Base-by-base conservation (phyloP, 2,329 filamentous ascomycete species). In the Pseudogymnoascus sp. region DNA sequence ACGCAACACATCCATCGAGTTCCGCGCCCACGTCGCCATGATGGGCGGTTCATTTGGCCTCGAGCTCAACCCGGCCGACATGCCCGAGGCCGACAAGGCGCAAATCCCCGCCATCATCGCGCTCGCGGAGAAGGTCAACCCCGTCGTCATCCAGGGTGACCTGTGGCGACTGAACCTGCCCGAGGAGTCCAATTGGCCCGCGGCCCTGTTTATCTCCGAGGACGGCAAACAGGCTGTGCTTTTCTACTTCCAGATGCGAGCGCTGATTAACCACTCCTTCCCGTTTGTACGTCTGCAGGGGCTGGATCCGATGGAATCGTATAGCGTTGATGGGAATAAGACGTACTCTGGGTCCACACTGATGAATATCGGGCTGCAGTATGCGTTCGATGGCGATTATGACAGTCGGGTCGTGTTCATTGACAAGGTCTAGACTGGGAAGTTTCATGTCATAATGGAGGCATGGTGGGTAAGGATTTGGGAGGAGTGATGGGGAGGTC, bases 1-100 rank as follows among this genome's bases (percentile, higher is more conserved):
- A 0, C 82, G 85, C 18, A 81, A 78, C 1, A 81, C 81, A 1
- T 80, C 84, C 0, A 77, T 88, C 11, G 72, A 73, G 1, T 87
- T 88, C 75, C 83, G 86, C 36, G 84, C 82, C 0, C 85, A 87
- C 63, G 85, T 88, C 0, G 86, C 86, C 5, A 84, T 87, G 77
- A 87, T 87, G 85, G 86, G 86, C 63, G 85, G 85, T 1, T 86
- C 83, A 0, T 88, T 88, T 67, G 86, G 86, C 0, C 78, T 88
- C 10, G 85, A 88, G 70, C 78, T 88, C 6, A 79, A 87, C 69
- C 86, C 85, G 0, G 74, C 74, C 0, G 76, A 80, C 6, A 78
- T 86, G 5, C 73, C 73, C 0, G 75, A 75, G 0, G 79, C 80
- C 11, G 85, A 88, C n/a, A 77, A 75, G 57, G 77, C 74, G 0